Evolutionary conservation across 805 yeast species (phyloP).

Genomic region (Metschnikowia amazonensis): DNA sequence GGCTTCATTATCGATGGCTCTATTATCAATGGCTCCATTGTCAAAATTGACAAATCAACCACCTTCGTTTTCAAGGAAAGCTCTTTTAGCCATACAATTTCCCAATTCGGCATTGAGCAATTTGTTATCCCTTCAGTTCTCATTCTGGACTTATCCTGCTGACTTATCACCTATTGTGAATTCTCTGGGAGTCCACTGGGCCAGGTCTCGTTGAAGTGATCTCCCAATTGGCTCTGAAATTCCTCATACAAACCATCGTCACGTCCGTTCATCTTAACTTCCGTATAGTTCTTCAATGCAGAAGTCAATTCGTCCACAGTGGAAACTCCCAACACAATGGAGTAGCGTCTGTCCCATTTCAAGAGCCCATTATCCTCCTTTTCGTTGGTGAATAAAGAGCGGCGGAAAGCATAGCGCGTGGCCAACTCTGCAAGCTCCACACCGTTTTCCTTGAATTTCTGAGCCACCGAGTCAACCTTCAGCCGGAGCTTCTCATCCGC

Average conservation of each 20-base stretch:
- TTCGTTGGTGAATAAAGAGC: slow-evolving; percentile 22
- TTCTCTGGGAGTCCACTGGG: slow-evolving; percentile 28
- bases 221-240: slow-evolving; percentile 45
- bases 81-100: too few relatives aligned
- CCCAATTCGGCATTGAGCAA: too few relatives aligned
- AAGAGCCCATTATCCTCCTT: slow-evolving; percentile 10
- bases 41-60: too few relatives aligned
- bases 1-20: too few relatives aligned
- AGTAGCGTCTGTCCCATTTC: slow-evolving; percentile 32
- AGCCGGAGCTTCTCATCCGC: slow-evolving; percentile 56
- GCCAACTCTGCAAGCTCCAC: slow-evolving; percentile 80
- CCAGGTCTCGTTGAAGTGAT: slow-evolving; percentile 67
- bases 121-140: too few relatives aligned
- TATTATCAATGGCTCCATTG: too few relatives aligned
- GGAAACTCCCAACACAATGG: slow-evolving; percentile 78
- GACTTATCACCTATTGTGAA: not conserved
- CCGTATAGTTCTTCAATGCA: slow-evolving; percentile 54
- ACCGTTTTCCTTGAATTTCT: slow-evolving; percentile 26
- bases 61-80: too few relatives aligned
- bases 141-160: too few relatives aligned
- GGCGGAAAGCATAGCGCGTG: slow-evolving; percentile 64
- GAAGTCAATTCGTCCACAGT: slow-evolving; percentile 55
- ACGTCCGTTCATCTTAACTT: slow-evolving; percentile 36
- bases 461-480: slow-evolving; percentile 47
- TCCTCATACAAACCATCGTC: slow-evolving; percentile 45